These are phyloP conservation scores for Penicillium sp. DNA, from an alignment of 2,329 filamentous ascomycete genomes.

Conservation along the genomic window DNA sequence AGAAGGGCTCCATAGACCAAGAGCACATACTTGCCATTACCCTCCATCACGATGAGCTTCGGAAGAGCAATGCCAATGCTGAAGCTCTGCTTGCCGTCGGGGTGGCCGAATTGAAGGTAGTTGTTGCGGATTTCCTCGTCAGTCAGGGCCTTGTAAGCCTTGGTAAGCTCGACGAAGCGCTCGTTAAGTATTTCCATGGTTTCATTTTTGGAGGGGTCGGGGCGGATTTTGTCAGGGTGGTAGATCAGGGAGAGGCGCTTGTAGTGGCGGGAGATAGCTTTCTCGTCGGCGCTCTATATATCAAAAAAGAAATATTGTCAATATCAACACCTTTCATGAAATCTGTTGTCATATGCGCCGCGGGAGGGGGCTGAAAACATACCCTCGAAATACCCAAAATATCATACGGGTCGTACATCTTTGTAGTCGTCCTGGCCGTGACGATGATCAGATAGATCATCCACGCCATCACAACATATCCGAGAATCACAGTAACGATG, in stretches of 20 bases:
- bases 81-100: slow-evolving; percentile 96
- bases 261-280: slow-evolving; percentile 90
- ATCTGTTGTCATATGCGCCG: background rate
- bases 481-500: slow-evolving; percentile 72
- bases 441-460: slow-evolving; percentile 91
- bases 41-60: slow-evolving; percentile 88
- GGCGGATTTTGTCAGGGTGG: slow-evolving; percentile 91
- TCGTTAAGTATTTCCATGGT: slow-evolving; percentile 83
- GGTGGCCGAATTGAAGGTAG: slow-evolving; percentile 93
- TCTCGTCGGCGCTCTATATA: slow-evolving; percentile 78
- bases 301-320: slow-evolving; percentile 7
- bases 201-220: slow-evolving; percentile 84
- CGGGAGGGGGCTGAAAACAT: slow-evolving; percentile 36
- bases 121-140: slow-evolving; percentile 98
- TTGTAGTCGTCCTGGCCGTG: slow-evolving; percentile 70
- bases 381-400: slow-evolving; percentile 86
- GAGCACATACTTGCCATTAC: slow-evolving; percentile 93
- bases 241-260: slow-evolving; percentile 81
- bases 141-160: slow-evolving; percentile 96
- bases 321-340: background rate
- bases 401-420: slow-evolving; percentile 96
- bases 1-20: slow-evolving; percentile 86
- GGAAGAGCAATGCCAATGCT: slow-evolving; percentile 97
- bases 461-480: slow-evolving; percentile 82
- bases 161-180: slow-evolving; percentile 90